Evolutionary conservation across 2,329 filamentous ascomycete species (phyloP), one percentile per base, ranked within the genome.

Genomic region (Aspergillus phoenicis): DNA sequence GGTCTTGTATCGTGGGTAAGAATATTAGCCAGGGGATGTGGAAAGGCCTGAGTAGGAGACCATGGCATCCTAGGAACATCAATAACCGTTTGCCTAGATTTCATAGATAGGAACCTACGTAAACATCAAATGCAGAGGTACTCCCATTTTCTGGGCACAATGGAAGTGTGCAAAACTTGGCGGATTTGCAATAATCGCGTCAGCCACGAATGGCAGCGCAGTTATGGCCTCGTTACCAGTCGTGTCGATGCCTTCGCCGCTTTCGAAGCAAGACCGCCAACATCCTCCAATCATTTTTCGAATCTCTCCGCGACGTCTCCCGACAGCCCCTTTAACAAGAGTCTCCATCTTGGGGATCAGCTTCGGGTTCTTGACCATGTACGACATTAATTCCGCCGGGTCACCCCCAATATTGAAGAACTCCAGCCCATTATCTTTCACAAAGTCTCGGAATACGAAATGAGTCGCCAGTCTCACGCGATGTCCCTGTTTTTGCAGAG

Each of bases 331-430:
- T 63, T 84, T 89, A 63, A 87, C 87, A 53, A 96, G 75, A 0
- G 89, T 87, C 53, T 93, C 89, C 58, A 94, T 85, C 0, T 89
- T 89, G 2, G 92, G 91, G 88, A 95, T 91, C 30, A 96, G 80
- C 0, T 91, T 91, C 0, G 91, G 91, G 66, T 95, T 90, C 75
- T 93, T 93, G 53, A 95, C 91, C 91, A 95, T 95, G 70, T 93
- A 95, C 3, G 91, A 90, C 89, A 91, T 92, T 43, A 91, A 80
- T 69, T 90, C 85, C 2, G 86, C 83, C 2, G 89, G 89, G 71
- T 92, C 88, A 4, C 89, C 89, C 20, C 89, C 89, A 55, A 91
- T 90, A 63, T 80, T 85, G 74, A 89, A 91, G 73, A 91, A 93
- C 68, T 93, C 90, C 20, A 93, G 82, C 0, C 84, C 88, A 72